Evolutionary conservation across 805 yeast genomes (phyloP).

Genomic region (Monosporozyma siamensis): DNA sequence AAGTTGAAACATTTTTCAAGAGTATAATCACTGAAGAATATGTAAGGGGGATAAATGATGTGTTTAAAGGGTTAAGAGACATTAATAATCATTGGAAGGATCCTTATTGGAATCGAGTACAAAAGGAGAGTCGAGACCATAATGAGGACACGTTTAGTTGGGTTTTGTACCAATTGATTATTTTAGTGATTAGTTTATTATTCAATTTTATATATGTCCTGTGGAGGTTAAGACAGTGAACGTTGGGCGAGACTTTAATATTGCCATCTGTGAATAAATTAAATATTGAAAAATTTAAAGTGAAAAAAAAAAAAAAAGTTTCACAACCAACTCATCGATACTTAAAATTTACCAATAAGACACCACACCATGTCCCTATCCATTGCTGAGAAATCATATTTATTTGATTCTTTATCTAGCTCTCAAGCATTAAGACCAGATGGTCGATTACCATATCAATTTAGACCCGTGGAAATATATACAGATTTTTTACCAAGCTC

Average conservation of each 20-base stretch:
- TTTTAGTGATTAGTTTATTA: conserved; percentile 1
- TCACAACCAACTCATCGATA: background rate
- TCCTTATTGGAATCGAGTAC: background rate
- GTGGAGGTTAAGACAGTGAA: background rate
- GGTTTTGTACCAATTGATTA: conserved; percentile 8
- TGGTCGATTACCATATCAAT: conserved; percentile 63
- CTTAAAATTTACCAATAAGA: background rate
- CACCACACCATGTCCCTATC: conserved; percentile 48
- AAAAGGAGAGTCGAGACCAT: conserved; percentile 4
- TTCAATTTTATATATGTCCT: background rate
- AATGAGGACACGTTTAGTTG: conserved; percentile 10
- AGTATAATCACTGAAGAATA: background rate
- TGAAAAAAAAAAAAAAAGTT: background rate
- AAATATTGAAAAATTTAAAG: background rate
- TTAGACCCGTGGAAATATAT: conserved; percentile 78
- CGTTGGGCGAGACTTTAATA: background rate
- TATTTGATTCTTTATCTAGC: conserved; percentile 59
- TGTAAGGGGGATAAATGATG: background rate
- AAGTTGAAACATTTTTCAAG: background rate
- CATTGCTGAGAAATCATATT: conserved; percentile 65
- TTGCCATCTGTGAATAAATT: background rate
- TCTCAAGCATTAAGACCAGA: conserved; percentile 73
- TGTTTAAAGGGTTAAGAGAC: background rate
- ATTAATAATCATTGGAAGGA: background rate
- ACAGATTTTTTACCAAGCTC: conserved; percentile 76